A percentile compares a stretch with the other conserved stretches of the same genome.
Evolutionary conservation across 1,284 basidiomycete genomes (phyloP).

Genomic region (Rhodotorula sp.): DNA sequence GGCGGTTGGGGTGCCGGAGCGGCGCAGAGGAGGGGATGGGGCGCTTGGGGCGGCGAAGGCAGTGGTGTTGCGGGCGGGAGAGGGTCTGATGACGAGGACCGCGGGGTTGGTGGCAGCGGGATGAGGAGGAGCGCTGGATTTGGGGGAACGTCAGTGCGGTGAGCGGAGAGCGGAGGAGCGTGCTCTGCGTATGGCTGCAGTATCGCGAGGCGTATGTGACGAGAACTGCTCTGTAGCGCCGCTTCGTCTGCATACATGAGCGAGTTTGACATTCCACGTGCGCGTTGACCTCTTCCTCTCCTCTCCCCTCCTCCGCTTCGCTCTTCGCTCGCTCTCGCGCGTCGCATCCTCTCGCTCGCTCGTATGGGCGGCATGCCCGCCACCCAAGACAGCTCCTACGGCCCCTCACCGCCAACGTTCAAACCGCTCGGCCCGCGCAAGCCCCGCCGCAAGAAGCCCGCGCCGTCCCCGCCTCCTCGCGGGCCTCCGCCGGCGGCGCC

Average conservation of each 20-base stretch:
- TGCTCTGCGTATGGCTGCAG: not conserved
- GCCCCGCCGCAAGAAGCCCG: not conserved
- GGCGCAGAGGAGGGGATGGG: constrained; percentile 9
- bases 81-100: constrained; percentile 26
- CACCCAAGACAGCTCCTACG: not conserved
- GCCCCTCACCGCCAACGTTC: not conserved
- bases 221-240: not conserved
- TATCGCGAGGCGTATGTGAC: not conserved
- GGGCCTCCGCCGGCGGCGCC: not conserved
- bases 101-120: constrained; percentile 51
- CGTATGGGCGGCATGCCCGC: not conserved
- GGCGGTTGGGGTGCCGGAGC: constrained; percentile 46
- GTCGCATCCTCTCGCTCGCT: not conserved
- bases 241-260: not conserved
- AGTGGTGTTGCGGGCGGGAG: not conserved
- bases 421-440: not conserved
- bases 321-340: not conserved
- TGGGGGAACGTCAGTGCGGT: constrained; percentile 62
- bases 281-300: not conserved
- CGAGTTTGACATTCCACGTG: not conserved
- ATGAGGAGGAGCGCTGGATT: constrained; percentile 61
- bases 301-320: not conserved
- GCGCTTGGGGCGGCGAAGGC: not conserved
- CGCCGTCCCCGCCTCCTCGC: not conserved
- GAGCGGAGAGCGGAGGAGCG: not conserved